Evolutionary conservation across 106 monocot genomes (phyloP), one percentile per base, ranked within the genome.

Genomic region (Acanthochlamys bracteata): DNA sequence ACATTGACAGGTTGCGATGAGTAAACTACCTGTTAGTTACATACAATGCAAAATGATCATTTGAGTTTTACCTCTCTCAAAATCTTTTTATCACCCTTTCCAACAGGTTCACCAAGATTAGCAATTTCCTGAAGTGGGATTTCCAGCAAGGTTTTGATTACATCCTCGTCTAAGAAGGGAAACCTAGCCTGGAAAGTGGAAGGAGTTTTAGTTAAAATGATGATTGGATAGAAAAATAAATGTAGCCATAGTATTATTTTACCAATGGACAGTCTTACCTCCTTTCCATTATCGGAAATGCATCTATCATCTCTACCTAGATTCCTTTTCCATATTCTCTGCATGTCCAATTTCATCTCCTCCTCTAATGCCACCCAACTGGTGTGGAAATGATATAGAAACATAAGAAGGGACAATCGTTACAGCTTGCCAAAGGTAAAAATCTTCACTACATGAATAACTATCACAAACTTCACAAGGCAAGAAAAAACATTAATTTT

Each of bases 311-410:
- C 98, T 78, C 98, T 82, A 59, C 98, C 98, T 65, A 92, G 66
- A 74, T 98, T 98, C 56, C 98, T 78, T 79, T 86, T 92, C 98
- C 98, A 98, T 27, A 98, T 98, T 83, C 98, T 83, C 52, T 89
- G 91, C 88, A 98, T 88, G 79, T 98, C 98, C 65, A 98, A 60
- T 75, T 74, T 84, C 98, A 98, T 92, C 76, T 98, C 98, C 47
- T 83, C 79, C 42, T 92, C 51, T 25, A 98, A 55, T 69, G 85
- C 80, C 68, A 12, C 42, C 91, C 91, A 92, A 20, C 98, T 98
- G 65, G 73, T 66, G 40, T 25, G 42, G 41, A 57, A 57, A 68
- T 4, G 1, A 53, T 10, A 17, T 9, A 45, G 43, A n/a, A n/a
- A n/a, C n/a, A n/a, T n/a, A n/a, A n/a, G n/a, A n/a, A n/a, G n/a